phyloP scores from a whole-genome alignment of 2,329 filamentous ascomycete genomes.

The Alternaria ethzedia region DNA sequence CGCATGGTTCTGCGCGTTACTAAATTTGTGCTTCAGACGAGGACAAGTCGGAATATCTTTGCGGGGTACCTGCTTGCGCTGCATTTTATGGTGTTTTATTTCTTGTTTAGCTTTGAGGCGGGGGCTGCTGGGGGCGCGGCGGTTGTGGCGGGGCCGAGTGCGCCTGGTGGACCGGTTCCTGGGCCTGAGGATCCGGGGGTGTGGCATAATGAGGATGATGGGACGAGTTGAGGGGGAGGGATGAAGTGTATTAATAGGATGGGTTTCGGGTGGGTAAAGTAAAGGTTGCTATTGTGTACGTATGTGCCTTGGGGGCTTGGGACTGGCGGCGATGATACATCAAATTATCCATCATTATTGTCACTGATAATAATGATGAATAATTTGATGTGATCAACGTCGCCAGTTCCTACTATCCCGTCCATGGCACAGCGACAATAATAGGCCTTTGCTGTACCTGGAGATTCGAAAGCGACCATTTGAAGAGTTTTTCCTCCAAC shows the following conservation, averaged over 20 bases:
- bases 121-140: constrained; percentile 29
- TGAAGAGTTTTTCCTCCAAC: neutral
- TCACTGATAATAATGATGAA: neutral
- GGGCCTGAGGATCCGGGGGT: constrained; percentile 28
- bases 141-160: constrained; percentile 38
- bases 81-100: constrained; percentile 85
- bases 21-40: constrained; percentile 85
- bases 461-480: neutral
- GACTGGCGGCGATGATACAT: neutral
- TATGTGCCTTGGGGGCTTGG: neutral
- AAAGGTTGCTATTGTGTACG: too few species aligned
- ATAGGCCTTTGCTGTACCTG: neutral
- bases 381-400: neutral
- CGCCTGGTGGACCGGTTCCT: constrained; percentile 22
- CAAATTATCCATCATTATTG: neutral
- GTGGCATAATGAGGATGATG: constrained; percentile 47
- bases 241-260: constrained; percentile 2
- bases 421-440: neutral
- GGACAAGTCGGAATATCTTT: constrained; percentile 91
- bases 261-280: neutral
- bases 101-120: constrained; percentile 81
- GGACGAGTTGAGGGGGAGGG: constrained; percentile 10
- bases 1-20: constrained; percentile 89
- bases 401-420: neutral
- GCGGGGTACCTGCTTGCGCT: constrained; percentile 88